A percentile compares a stretch with the other conserved stretches of the same genome.
These are phyloP conservation scores for Penicillium sp. DNA, from an alignment of 2,329 filamentous ascomycete genomes.

Conservation along the genomic window DNA sequence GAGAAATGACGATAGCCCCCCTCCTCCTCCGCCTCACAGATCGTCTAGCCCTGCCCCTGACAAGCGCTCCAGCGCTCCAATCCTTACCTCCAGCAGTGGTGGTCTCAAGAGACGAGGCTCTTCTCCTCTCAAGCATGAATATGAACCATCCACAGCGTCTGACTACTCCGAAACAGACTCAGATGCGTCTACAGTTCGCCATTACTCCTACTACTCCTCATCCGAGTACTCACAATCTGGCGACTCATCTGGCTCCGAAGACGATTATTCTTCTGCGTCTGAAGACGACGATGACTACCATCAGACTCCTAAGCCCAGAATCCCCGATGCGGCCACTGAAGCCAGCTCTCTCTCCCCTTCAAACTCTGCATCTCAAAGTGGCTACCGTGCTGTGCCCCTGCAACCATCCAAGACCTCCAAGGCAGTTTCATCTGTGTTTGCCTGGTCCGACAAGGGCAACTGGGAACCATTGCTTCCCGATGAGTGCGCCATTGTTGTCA, in stretches of 20 bases:
- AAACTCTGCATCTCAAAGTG: constrained; percentile 77
- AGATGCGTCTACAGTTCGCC: constrained; percentile 58
- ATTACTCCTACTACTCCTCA: constrained; percentile 37
- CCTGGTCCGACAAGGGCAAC: constrained; percentile 63
- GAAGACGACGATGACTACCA: constrained; percentile 61
- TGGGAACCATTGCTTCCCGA: constrained; percentile 64
- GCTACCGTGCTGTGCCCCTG: constrained; percentile 58
- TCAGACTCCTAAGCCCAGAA: constrained; percentile 47
- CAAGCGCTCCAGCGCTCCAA: constrained; percentile 46
- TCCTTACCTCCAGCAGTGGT: constrained; percentile 52
- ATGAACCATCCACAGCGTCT: constrained; percentile 78
- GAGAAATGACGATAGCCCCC: constrained; percentile 38
- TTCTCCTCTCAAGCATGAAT: constrained; percentile 95
- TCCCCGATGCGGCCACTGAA: constrained; percentile 43
- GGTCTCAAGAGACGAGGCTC: constrained; percentile 71
- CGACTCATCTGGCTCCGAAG: constrained; percentile 47
- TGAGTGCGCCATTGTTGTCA: constrained; percentile 65
- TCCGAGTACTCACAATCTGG: constrained; percentile 34
- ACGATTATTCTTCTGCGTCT: constrained; percentile 35
- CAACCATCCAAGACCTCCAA: constrained; percentile 54
- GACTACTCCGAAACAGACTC: constrained; percentile 57
- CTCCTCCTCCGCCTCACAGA: constrained; percentile 51
- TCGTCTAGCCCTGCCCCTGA: constrained; percentile 53
- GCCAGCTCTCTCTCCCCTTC: constrained; percentile 72
- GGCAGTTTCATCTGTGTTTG: constrained; percentile 62